Evolutionary conservation across 495 filamentous ascomycete species (phyloP), one percentile per base, ranked within the genome.

Genomic region (Xylaria telfairii): DNA sequence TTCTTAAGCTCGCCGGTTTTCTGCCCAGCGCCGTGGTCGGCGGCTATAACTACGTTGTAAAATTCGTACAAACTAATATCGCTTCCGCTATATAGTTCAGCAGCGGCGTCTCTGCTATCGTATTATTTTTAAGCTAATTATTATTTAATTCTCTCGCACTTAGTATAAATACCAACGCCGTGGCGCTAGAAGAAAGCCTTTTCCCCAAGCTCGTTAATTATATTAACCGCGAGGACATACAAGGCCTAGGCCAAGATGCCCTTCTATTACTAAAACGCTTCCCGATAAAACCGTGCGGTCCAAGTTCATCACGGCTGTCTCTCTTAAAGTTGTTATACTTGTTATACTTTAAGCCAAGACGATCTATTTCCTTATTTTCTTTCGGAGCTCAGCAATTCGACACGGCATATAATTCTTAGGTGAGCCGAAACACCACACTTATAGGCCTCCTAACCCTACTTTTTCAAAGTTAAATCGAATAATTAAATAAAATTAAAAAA

Each of bases 41-140:
- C 12, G 0, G 79, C 26, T 84, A 79, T 81, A 65, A 84, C 62
- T 64, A 73, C 2, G 73, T 83, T 21, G 77, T 78, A 9, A 72
- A 70, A 10, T 82, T 84, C 71, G 71, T 83, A n/a, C n/a, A n/a
- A n/a, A n/a, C n/a, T 30, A 54, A 80, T 10, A 34, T 65, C 15
- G 39, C 0, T n/a, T 41, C 61, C 5, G 42, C 61, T 15, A 6
- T 65, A 12, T 3, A 65, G 1, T 65, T 19, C 12, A 49, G 63
- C 63, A 24, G 24, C 9, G 13, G 19, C 21, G 24, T 65, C 10
- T 1, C 34, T 49, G 61, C 24, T 4, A 15, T 47, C 8, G 44
- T 65, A 26, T 42, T 24, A 49, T 65, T 42, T 8, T 15, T 49
- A 17, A 26, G 37, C 42, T 37, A 41, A 19, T 5, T 4, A n/a